Conservation (phyloP, 208 protist species). For the Vickermania ingenoplastis region DNA sequence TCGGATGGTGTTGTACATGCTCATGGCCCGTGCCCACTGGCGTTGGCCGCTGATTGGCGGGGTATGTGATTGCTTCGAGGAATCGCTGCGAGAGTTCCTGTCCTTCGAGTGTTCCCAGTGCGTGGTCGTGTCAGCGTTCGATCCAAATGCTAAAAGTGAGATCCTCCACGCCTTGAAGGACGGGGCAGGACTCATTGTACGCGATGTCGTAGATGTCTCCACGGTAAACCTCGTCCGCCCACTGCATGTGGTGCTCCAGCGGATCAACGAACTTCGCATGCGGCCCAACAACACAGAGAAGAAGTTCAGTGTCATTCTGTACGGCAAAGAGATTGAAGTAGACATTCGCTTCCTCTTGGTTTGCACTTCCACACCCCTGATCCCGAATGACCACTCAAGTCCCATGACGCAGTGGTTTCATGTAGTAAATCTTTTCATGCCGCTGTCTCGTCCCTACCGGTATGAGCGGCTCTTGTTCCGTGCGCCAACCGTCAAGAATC, state of each 20-base stretch:
- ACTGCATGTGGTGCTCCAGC: constrained; percentile 16
- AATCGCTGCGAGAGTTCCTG: constrained; percentile 31
- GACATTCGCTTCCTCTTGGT: constrained; percentile 49
- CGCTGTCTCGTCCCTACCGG: neutral
- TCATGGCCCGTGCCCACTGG: constrained; percentile 21
- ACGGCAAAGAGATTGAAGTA: constrained; percentile 34
- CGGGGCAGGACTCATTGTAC: constrained; percentile 61
- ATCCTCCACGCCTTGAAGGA: constrained; percentile 34
- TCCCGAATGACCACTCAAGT: constrained; percentile 5
- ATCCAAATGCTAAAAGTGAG: constrained; percentile 23
- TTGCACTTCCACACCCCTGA: constrained; percentile 24
- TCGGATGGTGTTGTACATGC: constrained; percentile 13
- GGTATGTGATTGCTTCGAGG: constrained; percentile 31
- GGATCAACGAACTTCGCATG: constrained; percentile 7
- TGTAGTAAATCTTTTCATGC: constrained; percentile 20
- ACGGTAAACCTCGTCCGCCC: constrained; percentile 16
- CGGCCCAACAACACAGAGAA: constrained; percentile 1
- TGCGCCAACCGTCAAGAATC: constrained; percentile 8
- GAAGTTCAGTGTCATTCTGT: constrained; percentile 3
- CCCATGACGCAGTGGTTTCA: constrained; percentile 8
- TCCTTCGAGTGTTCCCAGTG: constrained; percentile 34
- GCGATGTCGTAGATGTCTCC: constrained; percentile 30
- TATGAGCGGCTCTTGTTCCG: constrained; percentile 6
- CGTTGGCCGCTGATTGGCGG: constrained; percentile 64
- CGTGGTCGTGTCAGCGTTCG: constrained; percentile 35